Percentiles rank a stretch among this genome's conserved stretches.
Evolutionary conservation across 2,329 filamentous ascomycete species (phyloP).

Genomic region (Ophiocordyceps camponoti-rufipedis): DNA sequence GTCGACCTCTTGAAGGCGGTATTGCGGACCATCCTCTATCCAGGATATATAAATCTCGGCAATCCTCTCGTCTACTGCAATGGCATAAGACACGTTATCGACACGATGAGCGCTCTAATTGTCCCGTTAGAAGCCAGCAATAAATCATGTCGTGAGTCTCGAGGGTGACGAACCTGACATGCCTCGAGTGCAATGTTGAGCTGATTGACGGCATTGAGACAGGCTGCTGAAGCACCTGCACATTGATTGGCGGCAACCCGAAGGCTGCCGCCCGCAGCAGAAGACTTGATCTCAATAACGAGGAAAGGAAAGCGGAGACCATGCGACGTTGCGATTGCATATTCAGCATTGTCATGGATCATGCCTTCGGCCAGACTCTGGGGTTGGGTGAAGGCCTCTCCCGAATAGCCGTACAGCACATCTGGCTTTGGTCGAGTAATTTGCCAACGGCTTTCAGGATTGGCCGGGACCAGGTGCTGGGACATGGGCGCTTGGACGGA

Average conservation of each 20-base stretch:
- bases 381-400: not conserved
- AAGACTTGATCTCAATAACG: conserved; percentile 3
- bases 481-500: not conserved
- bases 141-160: too few relatives aligned
- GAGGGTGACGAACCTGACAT: not conserved
- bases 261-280: conserved; percentile 8
- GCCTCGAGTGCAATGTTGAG: conserved; percentile 6
- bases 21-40: conserved; percentile 14
- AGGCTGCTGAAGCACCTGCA: conserved; percentile 12
- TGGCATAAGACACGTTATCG: conserved; percentile 11
- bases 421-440: not conserved
- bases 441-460: not conserved
- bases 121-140: not conserved
- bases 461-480: not conserved
- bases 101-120: conserved; percentile 2
- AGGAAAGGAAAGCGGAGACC: conserved; percentile 3
- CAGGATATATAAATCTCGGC: conserved; percentile 16
- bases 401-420: not conserved
- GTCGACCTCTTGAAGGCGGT: conserved; percentile 10
- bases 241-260: conserved; percentile 19
- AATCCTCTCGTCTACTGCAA: conserved; percentile 15
- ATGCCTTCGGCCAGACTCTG: not conserved
- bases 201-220: conserved; percentile 12
- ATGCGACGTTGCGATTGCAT: not conserved
- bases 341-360: not conserved